Evolutionary conservation across 1,284 basidiomycete genomes (phyloP).

Genomic region (Bjerkandera adusta): DNA sequence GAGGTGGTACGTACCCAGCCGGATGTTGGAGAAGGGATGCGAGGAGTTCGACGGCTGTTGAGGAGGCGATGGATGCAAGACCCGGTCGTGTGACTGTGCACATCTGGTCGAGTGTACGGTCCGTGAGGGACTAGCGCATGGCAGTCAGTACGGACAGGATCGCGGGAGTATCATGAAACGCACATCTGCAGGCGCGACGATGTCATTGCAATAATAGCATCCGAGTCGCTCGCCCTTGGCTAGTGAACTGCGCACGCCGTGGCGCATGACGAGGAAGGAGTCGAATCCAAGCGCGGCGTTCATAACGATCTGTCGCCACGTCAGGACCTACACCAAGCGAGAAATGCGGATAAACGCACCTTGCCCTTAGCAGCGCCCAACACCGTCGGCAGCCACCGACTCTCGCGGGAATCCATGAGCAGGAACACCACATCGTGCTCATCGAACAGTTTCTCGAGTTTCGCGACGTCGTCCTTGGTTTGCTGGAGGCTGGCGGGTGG

Average conservation of each 20-base stretch:
- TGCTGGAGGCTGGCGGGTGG: slow-evolving; percentile 55
- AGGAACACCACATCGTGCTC: slow-evolving; percentile 90
- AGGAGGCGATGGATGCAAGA: slow-evolving; percentile 88
- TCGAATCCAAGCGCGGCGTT: slow-evolving; percentile 98
- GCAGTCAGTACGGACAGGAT: slow-evolving; percentile 1
- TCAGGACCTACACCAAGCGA: neutral
- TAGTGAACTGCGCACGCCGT: slow-evolving; percentile 64
- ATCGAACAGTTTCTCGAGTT: slow-evolving; percentile 77
- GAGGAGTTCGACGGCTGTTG: slow-evolving; percentile 90
- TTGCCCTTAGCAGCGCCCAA: slow-evolving; percentile 83
- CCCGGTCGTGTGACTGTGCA: slow-evolving; percentile 99
- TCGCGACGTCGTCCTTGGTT: slow-evolving; percentile 63
- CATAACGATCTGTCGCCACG: slow-evolving; percentile 69
- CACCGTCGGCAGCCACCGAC: slow-evolving; percentile 93
- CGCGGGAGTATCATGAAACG: slow-evolving; percentile 26
- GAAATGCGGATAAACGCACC: slow-evolving; percentile 41
- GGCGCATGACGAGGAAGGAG: slow-evolving; percentile 95
- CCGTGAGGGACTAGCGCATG: slow-evolving; percentile 76
- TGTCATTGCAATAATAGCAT: slow-evolving; percentile 98
- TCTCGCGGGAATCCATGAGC: slow-evolving; percentile 98
- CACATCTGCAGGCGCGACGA: slow-evolving; percentile 94
- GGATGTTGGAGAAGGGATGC: slow-evolving; percentile 91
- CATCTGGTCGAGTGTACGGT: slow-evolving; percentile 98
- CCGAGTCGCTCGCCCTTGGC: slow-evolving; percentile 55
- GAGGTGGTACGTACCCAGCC: slow-evolving; percentile 59